Base-by-base conservation (phyloP, 73 alveolate genomes). In the Tetrahymena borealis region DNA sequence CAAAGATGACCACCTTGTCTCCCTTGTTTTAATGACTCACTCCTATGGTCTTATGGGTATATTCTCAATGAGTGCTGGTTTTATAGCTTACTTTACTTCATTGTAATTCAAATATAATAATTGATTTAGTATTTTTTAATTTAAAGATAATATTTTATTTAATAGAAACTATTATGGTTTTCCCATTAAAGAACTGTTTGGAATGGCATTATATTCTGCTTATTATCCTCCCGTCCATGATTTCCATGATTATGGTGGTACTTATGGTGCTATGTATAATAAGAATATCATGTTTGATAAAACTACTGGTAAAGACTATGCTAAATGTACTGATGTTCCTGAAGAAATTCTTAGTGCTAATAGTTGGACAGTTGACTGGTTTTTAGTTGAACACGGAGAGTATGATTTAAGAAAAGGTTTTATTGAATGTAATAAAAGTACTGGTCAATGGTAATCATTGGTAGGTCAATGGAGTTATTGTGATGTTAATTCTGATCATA, bases 1-100 rank as follows among this genome's bases (percentile, higher is more conserved):
- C 43, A 96, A 97, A 96, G 94, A 95, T 40, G 99, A 98, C 85
- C 98, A 97, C 92, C 93, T 98, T 18, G 98, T 98, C 43, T 95
- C 98, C 7, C 90, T 95, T n/a, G 95, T 96, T 90, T 79, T 97
- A 90, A 96, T 97, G 79, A 91, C 96, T 20, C 97, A 93, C 91
- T 96, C 98, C 1, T 97, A 97, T 93, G 85, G 94, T 39, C 94
- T 94, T 90, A 92, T 91, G 94, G 99, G 99, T 60, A 78, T 90
- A 1, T 85, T 97, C 1, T 96, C 97, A 40, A 94, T 97, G 39
- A 79, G 93, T 90, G 99, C 98, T 40, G 98, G 99, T 32, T 95
- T 97, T 92, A 91, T 94, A 18, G 96, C 98, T 9, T 97, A 96
- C 92, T 97, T 97, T 91, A 94, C 94, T 15, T 98, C 98, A 11